phyloP scores from a whole-genome alignment of 139 green algal genomes.

The Tetraselmis striata region DNA sequence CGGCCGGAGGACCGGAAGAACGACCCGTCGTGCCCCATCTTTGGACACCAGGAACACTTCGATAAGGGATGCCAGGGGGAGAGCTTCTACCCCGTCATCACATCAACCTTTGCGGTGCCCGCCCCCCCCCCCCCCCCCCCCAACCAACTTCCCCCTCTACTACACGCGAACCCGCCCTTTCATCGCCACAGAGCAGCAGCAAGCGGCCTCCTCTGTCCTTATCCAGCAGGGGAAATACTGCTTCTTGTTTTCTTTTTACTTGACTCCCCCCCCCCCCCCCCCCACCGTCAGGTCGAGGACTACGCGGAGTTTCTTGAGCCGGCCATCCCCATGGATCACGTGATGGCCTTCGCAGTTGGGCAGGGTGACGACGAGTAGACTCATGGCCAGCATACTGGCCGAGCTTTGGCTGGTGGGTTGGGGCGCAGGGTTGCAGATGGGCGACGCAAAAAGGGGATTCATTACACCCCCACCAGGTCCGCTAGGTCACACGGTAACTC shows the following conservation, averaged over 20 bases:
- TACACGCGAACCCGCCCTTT: not conserved
- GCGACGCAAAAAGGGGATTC: too few species aligned
- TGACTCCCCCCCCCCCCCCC: too few species aligned
- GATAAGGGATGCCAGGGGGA: not conserved
- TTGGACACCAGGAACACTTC: not conserved
- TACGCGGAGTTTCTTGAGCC: not conserved
- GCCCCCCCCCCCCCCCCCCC: too few species aligned
- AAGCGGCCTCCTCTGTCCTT: too few species aligned
- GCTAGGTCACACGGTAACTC: too few species aligned
- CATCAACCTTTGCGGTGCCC: not conserved
- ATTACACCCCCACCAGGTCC: too few species aligned
- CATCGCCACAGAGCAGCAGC: not conserved
- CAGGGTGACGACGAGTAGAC: not conserved
- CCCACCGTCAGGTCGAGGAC: not conserved
- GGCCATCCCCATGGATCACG: not conserved
- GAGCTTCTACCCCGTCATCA: not conserved
- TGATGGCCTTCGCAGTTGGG: not conserved
- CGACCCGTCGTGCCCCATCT: not conserved
- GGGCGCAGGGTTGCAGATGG: too few species aligned
- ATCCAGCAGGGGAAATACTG: too few species aligned
- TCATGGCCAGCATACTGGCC: too few species aligned
- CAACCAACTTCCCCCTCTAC: not conserved
- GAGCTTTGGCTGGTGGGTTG: too few species aligned
- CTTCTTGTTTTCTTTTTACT: too few species aligned
- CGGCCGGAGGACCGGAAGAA: not conserved